Evolutionary conservation across 768 basidiomycete species (phyloP), one percentile per base, ranked within the genome.

Genomic region (Collybia nuda): DNA sequence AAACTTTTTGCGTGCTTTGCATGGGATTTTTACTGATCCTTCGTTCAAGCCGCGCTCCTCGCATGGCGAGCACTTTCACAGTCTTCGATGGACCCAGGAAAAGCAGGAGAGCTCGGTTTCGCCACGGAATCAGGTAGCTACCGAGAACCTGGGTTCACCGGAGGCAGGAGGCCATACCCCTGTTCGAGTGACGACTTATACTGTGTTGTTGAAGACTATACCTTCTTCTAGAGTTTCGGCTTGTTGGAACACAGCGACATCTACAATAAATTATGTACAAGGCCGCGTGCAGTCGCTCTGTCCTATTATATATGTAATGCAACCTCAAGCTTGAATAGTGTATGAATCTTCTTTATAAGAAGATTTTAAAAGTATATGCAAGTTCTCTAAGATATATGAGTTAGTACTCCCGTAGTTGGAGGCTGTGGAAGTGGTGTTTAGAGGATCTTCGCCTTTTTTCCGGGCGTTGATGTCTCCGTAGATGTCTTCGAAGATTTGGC

Each of bases 181-280:
- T 89, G 88, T 66, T 69, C 70, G 48, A 70, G 71, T 39, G 80
- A 84, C 53, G 84, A 82, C 52, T 69, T 74, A 29, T 84, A 86
- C 56, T 90, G 88, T 60, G 74, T 88, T 23, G 78, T 84, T 9
- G 88, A 90, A 42, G 61, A 61, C 17, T 62, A 58, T 44, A 52
- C 53, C n/a, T 62, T 50, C 52, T 56, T 44, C 32, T 62, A 55
- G 46, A 44, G 28, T 15, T 9, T 52, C 48, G 64, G 50, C 64
- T 81, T 80, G 32, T 11, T 14, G 3, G 32, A 14, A 26, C 24
- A 26, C 32, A 2, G 5, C 32, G 12, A 32, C 32, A 32, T 26
- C 24, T n/a, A n/a, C n/a, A n/a, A n/a, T n/a, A n/a, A n/a, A n/a
- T n/a, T n/a, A n/a, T n/a, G n/a, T n/a, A n/a, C n/a, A n/a, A 7